These are phyloP conservation scores for Metarhizium guizhouense DNA, from an alignment of 2,329 filamentous ascomycete species.

Conservation along the genomic window DNA sequence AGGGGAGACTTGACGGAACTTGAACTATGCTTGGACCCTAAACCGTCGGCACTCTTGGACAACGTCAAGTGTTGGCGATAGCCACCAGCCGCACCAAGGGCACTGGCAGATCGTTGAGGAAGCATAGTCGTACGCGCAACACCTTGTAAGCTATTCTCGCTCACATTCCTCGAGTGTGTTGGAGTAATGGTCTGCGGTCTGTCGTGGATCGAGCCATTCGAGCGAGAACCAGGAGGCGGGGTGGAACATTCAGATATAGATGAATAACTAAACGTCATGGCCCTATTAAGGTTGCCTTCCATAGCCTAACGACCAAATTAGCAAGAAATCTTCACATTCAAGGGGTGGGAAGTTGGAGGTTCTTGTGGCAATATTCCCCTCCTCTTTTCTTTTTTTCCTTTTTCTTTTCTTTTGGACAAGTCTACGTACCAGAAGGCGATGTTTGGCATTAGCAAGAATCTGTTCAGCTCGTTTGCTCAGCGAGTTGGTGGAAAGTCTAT, in stretches of 20 bases:
- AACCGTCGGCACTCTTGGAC: slow-evolving; percentile 35
- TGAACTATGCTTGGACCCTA: slow-evolving; percentile 19
- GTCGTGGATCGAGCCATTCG: slow-evolving; percentile 15
- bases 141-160: slow-evolving; percentile 20
- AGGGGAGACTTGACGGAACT: slow-evolving; percentile 26
- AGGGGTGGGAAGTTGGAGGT: too few relatives aligned
- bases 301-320: slow-evolving; percentile 54
- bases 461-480: slow-evolving; percentile 78
- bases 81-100: slow-evolving; percentile 49
- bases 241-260: slow-evolving; percentile 40
- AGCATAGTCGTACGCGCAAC: slow-evolving; percentile 22
- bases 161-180: slow-evolving; percentile 22
- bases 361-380: too few relatives aligned
- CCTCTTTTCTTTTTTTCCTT: too few relatives aligned
- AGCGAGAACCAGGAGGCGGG: slow-evolving; percentile 34
- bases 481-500: slow-evolving; percentile 62
- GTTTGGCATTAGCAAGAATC: slow-evolving; percentile 89
- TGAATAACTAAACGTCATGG: slow-evolving; percentile 51
- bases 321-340: neutral
- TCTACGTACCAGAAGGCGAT: slow-evolving; percentile 66
- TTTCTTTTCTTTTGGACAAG: neutral
- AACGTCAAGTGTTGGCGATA: slow-evolving; percentile 41
- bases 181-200: slow-evolving; percentile 10
- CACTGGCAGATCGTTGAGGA: slow-evolving; percentile 54
- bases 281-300: slow-evolving; percentile 82